These are phyloP conservation scores for Hymenoscyphus fructigenus DNA, from an alignment of 2,329 filamentous ascomycete species.

Conservation along the genomic window DNA sequence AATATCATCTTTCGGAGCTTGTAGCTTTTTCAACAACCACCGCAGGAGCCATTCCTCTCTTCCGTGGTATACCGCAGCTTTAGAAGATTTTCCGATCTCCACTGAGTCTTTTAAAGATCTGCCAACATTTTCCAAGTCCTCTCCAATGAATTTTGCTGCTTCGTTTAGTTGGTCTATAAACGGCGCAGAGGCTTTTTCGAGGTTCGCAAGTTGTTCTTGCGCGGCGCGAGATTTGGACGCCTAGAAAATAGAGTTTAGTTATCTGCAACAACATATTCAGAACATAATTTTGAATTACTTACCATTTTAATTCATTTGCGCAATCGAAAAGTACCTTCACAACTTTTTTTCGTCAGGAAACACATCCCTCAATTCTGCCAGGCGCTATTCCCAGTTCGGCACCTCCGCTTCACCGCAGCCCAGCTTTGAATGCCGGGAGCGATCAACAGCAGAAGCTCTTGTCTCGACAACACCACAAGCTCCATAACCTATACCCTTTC, in stretches of 20 bases:
- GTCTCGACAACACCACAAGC: constrained; percentile 1
- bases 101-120: constrained; percentile 11
- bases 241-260: constrained; percentile 21
- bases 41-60: constrained; percentile 66
- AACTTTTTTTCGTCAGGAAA: constrained; percentile 1
- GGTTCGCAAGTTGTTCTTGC: constrained; percentile 34
- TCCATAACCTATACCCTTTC: constrained; percentile 1
- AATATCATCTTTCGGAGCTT: constrained; percentile 39
- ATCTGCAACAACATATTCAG: background rate
- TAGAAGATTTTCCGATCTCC: constrained; percentile 1
- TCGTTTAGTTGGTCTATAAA: constrained; percentile 38
- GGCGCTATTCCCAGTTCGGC: constrained; percentile 13
- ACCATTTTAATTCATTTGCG: constrained; percentile 21
- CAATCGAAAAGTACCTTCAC: background rate
- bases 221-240: constrained; percentile 33
- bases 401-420: background rate
- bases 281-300: background rate
- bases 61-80: constrained; percentile 29
- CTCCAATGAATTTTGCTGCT: constrained; percentile 36
- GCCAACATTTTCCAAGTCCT: constrained; percentile 28
- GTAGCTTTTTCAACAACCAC: constrained; percentile 63
- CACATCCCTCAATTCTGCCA: constrained; percentile 6
- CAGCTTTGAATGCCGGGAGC: constrained; percentile 2
- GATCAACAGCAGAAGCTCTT: constrained; percentile 10
- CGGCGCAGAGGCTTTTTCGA: constrained; percentile 37